Evolutionary conservation across 805 yeast genomes (phyloP).

Genomic region (Candida piceae): DNA sequence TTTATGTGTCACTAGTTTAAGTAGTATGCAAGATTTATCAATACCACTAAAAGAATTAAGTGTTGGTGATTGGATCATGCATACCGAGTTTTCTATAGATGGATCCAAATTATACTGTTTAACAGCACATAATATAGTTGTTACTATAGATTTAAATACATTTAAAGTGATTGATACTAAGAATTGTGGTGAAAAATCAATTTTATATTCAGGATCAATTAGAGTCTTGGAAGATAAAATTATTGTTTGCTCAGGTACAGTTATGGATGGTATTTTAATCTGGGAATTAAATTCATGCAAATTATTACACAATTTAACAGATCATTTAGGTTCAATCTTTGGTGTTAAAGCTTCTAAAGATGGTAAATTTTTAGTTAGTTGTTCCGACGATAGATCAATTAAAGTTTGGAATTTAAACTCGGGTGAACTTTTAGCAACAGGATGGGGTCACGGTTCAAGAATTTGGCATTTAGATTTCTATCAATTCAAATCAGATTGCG

Average conservation of each 20-base stretch:
- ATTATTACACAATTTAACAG: constrained; percentile 51
- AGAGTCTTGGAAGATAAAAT: constrained; percentile 40
- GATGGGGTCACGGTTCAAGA: constrained; percentile 97
- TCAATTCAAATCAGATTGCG: constrained; percentile 23
- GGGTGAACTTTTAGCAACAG: constrained; percentile 63
- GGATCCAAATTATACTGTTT: constrained; percentile 44
- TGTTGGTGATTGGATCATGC: constrained; percentile 76
- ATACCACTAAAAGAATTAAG: constrained; percentile 38
- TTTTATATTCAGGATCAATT: constrained; percentile 82
- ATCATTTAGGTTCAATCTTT: constrained; percentile 91
- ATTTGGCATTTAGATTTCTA: constrained; percentile 78
- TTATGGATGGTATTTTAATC: constrained; percentile 76
- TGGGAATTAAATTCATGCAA: constrained; percentile 54
- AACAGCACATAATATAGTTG: constrained; percentile 75
- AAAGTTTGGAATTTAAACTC: constrained; percentile 60
- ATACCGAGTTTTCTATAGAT: constrained; percentile 45
- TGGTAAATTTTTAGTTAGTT: constrained; percentile 59
- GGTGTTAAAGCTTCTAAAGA: constrained; percentile 59
- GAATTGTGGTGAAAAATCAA: constrained; percentile 66
- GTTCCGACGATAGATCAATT: constrained; percentile 93
- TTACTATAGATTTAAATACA: constrained; percentile 30
- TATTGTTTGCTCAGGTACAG: constrained; percentile 84
- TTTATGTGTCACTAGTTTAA: constrained; percentile 37
- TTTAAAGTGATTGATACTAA: constrained; percentile 26
- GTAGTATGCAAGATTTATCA: constrained; percentile 22